phyloP scores from a whole-genome alignment of 192 early-diverging fungal species.

The Coemansia brasiliensis region DNA sequence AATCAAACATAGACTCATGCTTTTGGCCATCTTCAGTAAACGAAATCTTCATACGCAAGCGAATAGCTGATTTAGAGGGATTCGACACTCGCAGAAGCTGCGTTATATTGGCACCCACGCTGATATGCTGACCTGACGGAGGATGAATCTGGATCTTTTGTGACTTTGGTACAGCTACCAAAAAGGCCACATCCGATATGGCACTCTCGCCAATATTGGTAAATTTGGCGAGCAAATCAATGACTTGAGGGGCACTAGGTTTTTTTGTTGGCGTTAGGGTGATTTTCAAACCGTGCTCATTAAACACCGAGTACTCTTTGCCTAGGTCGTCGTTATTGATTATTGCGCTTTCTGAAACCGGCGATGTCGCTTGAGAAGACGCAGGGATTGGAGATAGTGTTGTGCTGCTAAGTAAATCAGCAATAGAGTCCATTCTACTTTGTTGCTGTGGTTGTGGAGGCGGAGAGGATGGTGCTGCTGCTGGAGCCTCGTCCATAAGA shows the following conservation, averaged over 20 bases:
- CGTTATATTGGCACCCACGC: conserved; percentile 62
- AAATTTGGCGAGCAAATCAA: conserved; percentile 72
- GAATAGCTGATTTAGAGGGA: conserved; percentile 62
- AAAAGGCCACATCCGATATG: conserved; percentile 67
- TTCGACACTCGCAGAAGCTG: conserved; percentile 88
- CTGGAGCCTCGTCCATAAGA: conserved; percentile 60
- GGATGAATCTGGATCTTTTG: conserved; percentile 85
- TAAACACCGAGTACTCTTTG: conserved; percentile 58
- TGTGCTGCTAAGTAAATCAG: conserved; percentile 74
- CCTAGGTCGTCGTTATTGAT: conserved; percentile 25
- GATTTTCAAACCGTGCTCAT: conserved; percentile 76
- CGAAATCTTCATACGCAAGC: conserved; percentile 56
- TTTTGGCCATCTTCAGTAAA: conserved; percentile 23
- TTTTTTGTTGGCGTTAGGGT: conserved; percentile 74
- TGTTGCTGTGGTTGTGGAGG: conserved; percentile 4
- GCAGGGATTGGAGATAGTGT: conserved; percentile 35
- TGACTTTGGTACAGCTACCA: conserved; percentile 93
- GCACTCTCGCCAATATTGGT: conserved; percentile 63
- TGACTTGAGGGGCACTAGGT: conserved; percentile 56
- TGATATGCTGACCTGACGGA: conserved; percentile 66
- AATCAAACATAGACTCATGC: conserved; percentile 42
- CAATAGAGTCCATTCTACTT: conserved; percentile 57
- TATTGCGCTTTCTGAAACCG: not conserved
- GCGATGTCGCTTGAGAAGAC: conserved; percentile 2
- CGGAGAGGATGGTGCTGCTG: not conserved